Percentiles rank a stretch among this genome's conserved stretches.
Evolutionary conservation across 805 yeast species (phyloP).

Genomic region (Dipodascopsis tothii): DNA sequence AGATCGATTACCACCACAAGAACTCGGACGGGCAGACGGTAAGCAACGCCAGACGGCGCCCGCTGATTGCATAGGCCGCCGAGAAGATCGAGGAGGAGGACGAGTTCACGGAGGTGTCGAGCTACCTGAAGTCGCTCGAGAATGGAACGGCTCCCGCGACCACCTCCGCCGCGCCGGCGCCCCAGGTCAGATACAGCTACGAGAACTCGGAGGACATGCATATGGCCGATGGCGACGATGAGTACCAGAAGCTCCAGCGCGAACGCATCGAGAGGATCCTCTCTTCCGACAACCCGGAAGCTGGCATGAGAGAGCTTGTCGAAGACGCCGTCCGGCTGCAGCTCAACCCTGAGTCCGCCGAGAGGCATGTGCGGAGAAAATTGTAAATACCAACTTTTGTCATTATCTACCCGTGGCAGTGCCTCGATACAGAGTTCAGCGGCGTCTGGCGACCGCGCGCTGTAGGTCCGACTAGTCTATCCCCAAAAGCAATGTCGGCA

Average conservation of each 20-base stretch:
- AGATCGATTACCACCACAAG: conserved; percentile 56
- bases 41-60: background rate
- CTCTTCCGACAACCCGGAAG: conserved; percentile 75
- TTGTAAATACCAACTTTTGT: too few species aligned
- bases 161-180: conserved; percentile 14
- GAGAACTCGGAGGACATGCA: conserved; percentile 27
- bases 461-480: too few species aligned
- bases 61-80: conserved; percentile 34
- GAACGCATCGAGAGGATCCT: conserved; percentile 61
- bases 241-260: conserved; percentile 34
- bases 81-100: conserved; percentile 75
- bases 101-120: conserved; percentile 71
- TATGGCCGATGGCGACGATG: conserved; percentile 22
- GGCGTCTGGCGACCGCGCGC: too few species aligned
- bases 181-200: conserved; percentile 20
- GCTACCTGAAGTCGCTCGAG: conserved; percentile 47
- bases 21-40: conserved; percentile 69
- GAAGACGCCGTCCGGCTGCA: conserved; percentile 47
- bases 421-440: too few species aligned
- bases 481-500: too few species aligned
- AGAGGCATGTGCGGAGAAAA: background rate
- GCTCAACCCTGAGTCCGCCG: background rate
- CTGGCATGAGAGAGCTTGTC: conserved; percentile 60
- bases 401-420: too few species aligned
- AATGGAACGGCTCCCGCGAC: conserved; percentile 27